Conservation (phyloP, 495 filamentous ascomycete species). For the Lentithecium fluviatile region DNA sequence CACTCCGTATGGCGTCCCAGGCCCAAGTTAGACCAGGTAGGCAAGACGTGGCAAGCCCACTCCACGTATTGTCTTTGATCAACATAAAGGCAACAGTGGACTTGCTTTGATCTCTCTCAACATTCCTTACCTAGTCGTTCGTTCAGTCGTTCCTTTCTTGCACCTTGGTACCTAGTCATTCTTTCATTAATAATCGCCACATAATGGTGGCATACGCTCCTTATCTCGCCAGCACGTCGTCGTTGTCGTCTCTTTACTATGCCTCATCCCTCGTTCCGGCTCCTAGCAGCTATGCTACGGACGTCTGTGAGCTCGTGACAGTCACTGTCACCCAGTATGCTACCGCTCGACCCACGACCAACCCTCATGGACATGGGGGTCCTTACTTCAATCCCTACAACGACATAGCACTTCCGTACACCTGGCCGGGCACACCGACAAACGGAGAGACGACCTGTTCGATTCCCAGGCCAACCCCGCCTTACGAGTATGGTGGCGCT, state of each 20-base stretch:
- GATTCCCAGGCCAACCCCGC: constrained; percentile 14
- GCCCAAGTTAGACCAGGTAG: too few species aligned
- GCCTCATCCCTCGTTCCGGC: neutral
- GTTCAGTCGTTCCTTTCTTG: too few species aligned
- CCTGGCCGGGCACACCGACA: constrained; percentile 23
- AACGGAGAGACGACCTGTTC: constrained; percentile 11
- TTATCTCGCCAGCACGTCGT: constrained; percentile 22
- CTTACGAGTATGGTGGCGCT: constrained; percentile 26
- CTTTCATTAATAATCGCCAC: constrained; percentile 24
- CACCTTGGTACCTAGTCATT: constrained; percentile 6
- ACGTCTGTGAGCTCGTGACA: neutral
- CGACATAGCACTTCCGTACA: constrained; percentile 18
- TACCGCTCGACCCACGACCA: constrained; percentile 1
- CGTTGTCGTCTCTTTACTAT: constrained; percentile 21
- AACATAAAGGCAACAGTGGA: too few species aligned
- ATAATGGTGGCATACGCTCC: constrained; percentile 31
- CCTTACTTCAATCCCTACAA: constrained; percentile 34
- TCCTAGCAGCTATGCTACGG: neutral
- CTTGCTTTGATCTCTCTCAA: too few species aligned
- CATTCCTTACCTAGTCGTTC: too few species aligned
- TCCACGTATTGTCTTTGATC: too few species aligned
- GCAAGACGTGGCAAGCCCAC: too few species aligned
- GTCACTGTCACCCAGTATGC: constrained; percentile 15
- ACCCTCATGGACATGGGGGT: constrained; percentile 25
- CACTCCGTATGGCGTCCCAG: too few species aligned